Evolutionary conservation across 2,329 filamentous ascomycete genomes (phyloP), one percentile per base, ranked within the genome.

Genomic region (Fusarium albidum): DNA sequence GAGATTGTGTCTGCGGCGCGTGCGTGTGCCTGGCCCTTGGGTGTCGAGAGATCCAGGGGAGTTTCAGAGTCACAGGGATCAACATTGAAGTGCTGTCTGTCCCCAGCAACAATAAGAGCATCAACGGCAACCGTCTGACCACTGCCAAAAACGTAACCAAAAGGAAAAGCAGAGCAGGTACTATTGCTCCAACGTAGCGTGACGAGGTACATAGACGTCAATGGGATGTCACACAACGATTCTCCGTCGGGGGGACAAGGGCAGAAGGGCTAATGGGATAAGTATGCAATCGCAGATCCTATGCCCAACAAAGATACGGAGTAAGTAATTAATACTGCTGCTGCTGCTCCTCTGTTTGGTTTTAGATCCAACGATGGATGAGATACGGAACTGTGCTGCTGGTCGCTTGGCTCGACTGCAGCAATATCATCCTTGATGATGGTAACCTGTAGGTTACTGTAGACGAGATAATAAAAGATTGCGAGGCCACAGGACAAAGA

Each of bases 1-100:
- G 35, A 18, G 27, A 32, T 33, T 44, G 46, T 42, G 51, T 29
- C 37, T 25, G 43, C 37, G n/a, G 52, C 40, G 45, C 38, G 5
- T 41, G 38, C 40, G 55, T 55, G 55, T 39, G 40, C 51, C 29
- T 31, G 29, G 46, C 42, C 39, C 27, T 34, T 40, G 51, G 27
- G 55, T 41, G 52, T 32, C 41, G 46, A 55, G 46, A 55, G 63
- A 66, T 63, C 63, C 61, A 66, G 63, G 63, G 59, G 63, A 65
- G 63, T 66, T 66, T 66, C 63, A 66, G 56, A 64, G 46, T 65
- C 56, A 59, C 63, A 65, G 59, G 63, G 63, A 66, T 66, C 59
- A 65, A 61, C 59, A 66, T 55, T 38, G 52, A 61, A 62, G 58
- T 47, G 46, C 41, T 51, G 29, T 52, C 44, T 39, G 40, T 59